Conservation (phyloP, 257 asterid genomes). For the Penstemon eatonii region DNA sequence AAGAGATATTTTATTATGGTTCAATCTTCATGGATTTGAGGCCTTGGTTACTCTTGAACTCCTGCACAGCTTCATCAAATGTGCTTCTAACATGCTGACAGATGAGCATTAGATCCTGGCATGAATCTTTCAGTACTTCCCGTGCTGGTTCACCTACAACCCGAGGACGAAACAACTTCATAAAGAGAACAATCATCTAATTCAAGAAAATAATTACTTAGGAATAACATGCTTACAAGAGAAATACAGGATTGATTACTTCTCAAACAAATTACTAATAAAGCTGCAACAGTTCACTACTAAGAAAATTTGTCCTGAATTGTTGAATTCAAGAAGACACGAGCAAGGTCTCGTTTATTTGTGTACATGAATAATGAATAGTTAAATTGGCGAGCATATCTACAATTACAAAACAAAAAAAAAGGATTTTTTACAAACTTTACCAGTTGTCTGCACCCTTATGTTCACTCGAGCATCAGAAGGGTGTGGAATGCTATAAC, state of each 20-base stretch:
- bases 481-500: constrained; percentile 98
- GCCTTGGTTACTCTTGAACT: constrained; percentile 50
- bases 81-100: constrained; percentile 71
- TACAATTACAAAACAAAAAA: too few relatives aligned
- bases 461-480: constrained; percentile 88
- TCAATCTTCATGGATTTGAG: constrained; percentile 36
- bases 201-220: background rate
- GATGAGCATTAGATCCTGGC: constrained; percentile 74
- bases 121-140: constrained; percentile 77
- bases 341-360: background rate
- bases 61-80: constrained; percentile 62
- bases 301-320: background rate
- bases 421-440: background rate
- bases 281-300: background rate
- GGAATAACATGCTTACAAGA: too few relatives aligned
- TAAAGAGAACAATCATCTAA: background rate
- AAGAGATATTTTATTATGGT: constrained; percentile 17
- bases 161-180: constrained; percentile 9
- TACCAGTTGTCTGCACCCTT: constrained; percentile 94
- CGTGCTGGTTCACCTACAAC: constrained; percentile 77
- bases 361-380: background rate
- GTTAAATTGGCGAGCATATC: background rate
- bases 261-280: too few relatives aligned
- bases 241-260: too few relatives aligned
- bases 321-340: background rate